These are phyloP conservation scores for Candida sanyiensis DNA, from an alignment of 805 yeast species.

Conservation along the genomic window DNA sequence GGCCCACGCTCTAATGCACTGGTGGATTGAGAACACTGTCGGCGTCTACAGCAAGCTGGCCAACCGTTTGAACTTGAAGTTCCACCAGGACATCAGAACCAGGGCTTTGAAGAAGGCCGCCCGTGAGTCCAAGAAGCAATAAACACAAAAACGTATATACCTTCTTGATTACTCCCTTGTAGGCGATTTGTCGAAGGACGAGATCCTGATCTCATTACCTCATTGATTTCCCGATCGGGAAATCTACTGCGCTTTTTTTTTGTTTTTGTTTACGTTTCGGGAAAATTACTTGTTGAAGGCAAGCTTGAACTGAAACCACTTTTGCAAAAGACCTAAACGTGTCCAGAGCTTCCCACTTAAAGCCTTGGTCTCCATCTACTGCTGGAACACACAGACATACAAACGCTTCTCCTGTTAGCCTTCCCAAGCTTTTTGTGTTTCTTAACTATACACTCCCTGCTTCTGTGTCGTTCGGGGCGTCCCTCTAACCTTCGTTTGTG, in stretches of 20 bases:
- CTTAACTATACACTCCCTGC: neutral
- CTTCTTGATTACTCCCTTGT: neutral
- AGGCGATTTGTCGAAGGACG: neutral
- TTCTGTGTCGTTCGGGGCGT: neutral
- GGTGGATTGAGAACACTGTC: constrained; percentile 66
- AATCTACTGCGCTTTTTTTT: constrained; percentile 7
- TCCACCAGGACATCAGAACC: constrained; percentile 75
- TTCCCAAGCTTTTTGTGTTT: neutral
- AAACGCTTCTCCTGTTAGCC: neutral
- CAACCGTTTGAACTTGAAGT: constrained; percentile 57
- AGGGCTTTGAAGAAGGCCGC: constrained; percentile 80
- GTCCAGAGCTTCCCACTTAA: neutral
- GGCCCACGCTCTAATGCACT: constrained; percentile 90
- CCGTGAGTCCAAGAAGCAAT: constrained; percentile 29
- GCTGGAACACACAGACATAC: neutral
- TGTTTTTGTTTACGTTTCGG: constrained; percentile 14
- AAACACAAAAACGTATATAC: neutral
- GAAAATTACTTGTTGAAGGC: no score
- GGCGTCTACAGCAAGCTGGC: constrained; percentile 77
- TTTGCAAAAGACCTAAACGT: neutral
- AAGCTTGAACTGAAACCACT: no score
- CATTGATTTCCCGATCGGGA: constrained; percentile 9
- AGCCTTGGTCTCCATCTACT: neutral
- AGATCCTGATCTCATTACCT: neutral
- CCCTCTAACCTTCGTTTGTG: neutral